Evolutionary conservation across 805 yeast genomes (phyloP).

Genomic region (Diddensiella transvaalensis): DNA sequence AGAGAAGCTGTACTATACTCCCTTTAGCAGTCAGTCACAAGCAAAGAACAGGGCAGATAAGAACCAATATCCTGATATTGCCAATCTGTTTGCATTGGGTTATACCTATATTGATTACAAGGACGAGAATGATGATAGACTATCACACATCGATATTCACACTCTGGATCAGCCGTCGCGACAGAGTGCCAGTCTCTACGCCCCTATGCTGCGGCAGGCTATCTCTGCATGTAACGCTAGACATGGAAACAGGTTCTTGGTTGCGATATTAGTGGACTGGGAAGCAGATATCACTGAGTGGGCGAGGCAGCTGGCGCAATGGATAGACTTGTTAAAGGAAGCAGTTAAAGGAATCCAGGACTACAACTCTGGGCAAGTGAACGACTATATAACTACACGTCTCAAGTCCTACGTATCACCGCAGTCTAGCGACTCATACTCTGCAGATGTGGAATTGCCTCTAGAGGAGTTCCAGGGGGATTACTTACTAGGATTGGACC

Average conservation of each 20-base stretch:
- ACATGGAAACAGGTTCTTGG: slow-evolving; percentile 8
- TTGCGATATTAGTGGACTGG: slow-evolving; percentile 18
- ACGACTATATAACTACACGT: slow-evolving; percentile 3
- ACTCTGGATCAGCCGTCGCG: slow-evolving; percentile 17
- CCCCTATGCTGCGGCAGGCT: slow-evolving; percentile 11
- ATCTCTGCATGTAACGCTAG: slow-evolving; percentile 14
- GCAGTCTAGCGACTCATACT: slow-evolving; percentile 2
- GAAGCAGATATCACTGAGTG: slow-evolving; percentile 18
- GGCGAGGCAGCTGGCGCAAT: slow-evolving; percentile 18
- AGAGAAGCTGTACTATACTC: neutral
- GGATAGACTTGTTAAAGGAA: slow-evolving; percentile 18
- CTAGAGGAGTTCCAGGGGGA: slow-evolving; percentile 31
- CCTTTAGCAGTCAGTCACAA: neutral
- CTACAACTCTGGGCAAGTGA: neutral
- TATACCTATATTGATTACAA: slow-evolving; percentile 27
- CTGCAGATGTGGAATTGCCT: slow-evolving; percentile 23
- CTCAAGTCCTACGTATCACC: slow-evolving; percentile 18
- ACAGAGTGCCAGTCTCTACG: slow-evolving; percentile 9
- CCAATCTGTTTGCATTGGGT: slow-evolving; percentile 26
- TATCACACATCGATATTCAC: slow-evolving; percentile 22
- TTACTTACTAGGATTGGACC: slow-evolving; percentile 27
- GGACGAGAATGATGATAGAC: slow-evolving; percentile 25
- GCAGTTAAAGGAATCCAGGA: slow-evolving; percentile 17
- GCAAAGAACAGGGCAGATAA: neutral
- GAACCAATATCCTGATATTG: slow-evolving; percentile 1